Conservation (phyloP, 257 asterid species). For the Petrea volubilis region DNA sequence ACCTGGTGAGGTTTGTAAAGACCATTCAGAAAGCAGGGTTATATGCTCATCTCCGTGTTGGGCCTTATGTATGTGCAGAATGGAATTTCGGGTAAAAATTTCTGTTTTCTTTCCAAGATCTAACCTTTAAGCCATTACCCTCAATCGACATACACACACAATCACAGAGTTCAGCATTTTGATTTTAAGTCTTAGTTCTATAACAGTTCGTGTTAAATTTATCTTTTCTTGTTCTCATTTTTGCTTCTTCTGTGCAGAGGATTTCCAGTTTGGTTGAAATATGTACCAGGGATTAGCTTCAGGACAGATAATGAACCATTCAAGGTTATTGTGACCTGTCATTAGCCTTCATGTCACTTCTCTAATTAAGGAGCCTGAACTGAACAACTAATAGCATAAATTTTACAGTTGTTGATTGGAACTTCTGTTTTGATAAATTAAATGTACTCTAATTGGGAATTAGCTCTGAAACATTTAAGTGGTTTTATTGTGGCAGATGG, state of each 20-base stretch:
- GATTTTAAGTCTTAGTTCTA: background rate
- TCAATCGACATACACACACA: too few species aligned
- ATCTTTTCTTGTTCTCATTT: background rate
- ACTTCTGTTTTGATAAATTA: background rate
- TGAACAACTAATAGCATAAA: background rate
- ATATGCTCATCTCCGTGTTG: slow-evolving; percentile 80
- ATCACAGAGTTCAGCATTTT: background rate
- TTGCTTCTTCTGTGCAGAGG: slow-evolving; percentile 51
- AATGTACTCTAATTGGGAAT: background rate
- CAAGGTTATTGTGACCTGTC: slow-evolving; percentile 49
- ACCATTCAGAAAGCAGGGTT: slow-evolving; percentile 83
- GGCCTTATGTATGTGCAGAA: slow-evolving; percentile 96
- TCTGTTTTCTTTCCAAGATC: slow-evolving; percentile 25
- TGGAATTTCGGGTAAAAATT: slow-evolving; percentile 85
- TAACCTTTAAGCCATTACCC: background rate
- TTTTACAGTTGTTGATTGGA: background rate
- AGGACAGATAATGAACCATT: slow-evolving; percentile 90
- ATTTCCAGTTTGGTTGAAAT: slow-evolving; percentile 94
- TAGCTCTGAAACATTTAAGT: slow-evolving; percentile 11
- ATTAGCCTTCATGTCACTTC: slow-evolving; percentile 6
- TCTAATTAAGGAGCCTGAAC: slow-evolving; percentile 11
- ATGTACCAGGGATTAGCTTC: slow-evolving; percentile 88
- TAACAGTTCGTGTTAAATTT: background rate
- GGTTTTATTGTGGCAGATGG: slow-evolving; percentile 53
- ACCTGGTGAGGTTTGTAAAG: slow-evolving; percentile 79